phyloP scores from a whole-genome alignment of 345 rosid species.

The Gossypium herbaceum region DNA sequence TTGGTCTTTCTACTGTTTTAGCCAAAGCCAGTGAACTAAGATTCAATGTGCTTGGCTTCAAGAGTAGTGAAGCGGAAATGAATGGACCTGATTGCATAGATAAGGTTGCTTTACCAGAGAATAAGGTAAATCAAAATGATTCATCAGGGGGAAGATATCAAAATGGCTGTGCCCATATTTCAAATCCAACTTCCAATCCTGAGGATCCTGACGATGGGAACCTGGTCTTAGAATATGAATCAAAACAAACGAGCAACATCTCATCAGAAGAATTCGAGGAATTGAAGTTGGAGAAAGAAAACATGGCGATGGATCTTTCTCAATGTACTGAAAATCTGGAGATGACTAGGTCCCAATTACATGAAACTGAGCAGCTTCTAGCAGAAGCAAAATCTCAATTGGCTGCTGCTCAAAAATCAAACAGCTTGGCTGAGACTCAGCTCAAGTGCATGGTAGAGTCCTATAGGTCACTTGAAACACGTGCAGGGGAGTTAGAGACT shows the following conservation, averaged over 20 bases:
- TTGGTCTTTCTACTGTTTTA: conserved; percentile 64
- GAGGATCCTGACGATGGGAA: conserved; percentile 82
- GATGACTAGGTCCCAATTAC: conserved; percentile 60
- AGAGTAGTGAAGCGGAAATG: conserved; percentile 56
- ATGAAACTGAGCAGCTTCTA: conserved; percentile 73
- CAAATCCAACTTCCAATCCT: conserved; percentile 65
- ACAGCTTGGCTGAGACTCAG: conserved; percentile 90
- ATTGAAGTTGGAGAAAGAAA: conserved; percentile 74
- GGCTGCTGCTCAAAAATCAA: conserved; percentile 62
- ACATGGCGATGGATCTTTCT: conserved; percentile 53
- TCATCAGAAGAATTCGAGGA: conserved; percentile 59
- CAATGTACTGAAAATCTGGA: conserved; percentile 61
- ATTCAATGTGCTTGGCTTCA: conserved; percentile 56
- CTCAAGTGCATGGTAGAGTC: conserved; percentile 91
- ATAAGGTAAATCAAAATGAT: conserved; percentile 49
- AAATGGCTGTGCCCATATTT: conserved; percentile 49
- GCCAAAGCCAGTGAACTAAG: conserved; percentile 58
- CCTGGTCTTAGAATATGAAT: conserved; percentile 42
- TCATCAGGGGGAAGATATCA: conserved; percentile 55
- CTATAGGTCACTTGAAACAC: conserved; percentile 80
- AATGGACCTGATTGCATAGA: conserved; percentile 90
- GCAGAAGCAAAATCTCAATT: conserved; percentile 65
- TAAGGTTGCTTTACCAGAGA: conserved; percentile 87
- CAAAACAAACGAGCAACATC: conserved; percentile 39
- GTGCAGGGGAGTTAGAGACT: conserved; percentile 65